Conservation (phyloP, 139 green algal species). For the Tetradesmus lagerheimii region DNA sequence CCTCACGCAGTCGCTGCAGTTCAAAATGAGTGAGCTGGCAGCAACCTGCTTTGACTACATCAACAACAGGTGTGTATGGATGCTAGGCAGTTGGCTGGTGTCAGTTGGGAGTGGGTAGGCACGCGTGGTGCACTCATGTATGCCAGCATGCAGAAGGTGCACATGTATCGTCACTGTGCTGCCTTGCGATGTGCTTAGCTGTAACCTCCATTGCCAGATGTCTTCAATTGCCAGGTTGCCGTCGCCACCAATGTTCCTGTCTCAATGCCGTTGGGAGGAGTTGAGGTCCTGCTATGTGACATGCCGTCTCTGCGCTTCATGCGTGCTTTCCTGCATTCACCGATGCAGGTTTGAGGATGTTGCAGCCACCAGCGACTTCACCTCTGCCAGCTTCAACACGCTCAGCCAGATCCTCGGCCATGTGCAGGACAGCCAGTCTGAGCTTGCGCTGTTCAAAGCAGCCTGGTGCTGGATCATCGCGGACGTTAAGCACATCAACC, state of each 20-base stretch:
- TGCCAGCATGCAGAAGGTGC: too few relatives aligned
- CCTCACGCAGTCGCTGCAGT: constrained; percentile 51
- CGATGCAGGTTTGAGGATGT: constrained; percentile 50
- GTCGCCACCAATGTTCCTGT: too few relatives aligned
- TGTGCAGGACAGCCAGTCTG: neutral
- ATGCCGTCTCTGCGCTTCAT: neutral
- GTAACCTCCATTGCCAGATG: too few relatives aligned
- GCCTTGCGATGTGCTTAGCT: too few relatives aligned
- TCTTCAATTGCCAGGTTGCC: too few relatives aligned
- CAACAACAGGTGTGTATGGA: constrained; percentile 37
- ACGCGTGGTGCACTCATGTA: too few relatives aligned
- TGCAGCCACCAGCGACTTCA: constrained; percentile 47
- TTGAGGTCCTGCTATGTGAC: too few relatives aligned
- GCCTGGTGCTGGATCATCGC: constrained; percentile 56
- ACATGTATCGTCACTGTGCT: too few relatives aligned
- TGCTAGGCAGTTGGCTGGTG: neutral
- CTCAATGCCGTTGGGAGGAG: too few relatives aligned
- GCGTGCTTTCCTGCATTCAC: neutral
- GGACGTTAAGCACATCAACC: constrained; percentile 41
- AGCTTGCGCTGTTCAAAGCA: constrained; percentile 41
- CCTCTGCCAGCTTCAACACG: constrained; percentile 22
- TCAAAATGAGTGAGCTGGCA: constrained; percentile 43
- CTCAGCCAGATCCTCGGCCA: constrained; percentile 40
- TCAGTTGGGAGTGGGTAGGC: neutral
- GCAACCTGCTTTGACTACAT: constrained; percentile 44